Evolutionary conservation across 805 yeast species (phyloP).

Genomic region (Kuraishia hungarica): DNA sequence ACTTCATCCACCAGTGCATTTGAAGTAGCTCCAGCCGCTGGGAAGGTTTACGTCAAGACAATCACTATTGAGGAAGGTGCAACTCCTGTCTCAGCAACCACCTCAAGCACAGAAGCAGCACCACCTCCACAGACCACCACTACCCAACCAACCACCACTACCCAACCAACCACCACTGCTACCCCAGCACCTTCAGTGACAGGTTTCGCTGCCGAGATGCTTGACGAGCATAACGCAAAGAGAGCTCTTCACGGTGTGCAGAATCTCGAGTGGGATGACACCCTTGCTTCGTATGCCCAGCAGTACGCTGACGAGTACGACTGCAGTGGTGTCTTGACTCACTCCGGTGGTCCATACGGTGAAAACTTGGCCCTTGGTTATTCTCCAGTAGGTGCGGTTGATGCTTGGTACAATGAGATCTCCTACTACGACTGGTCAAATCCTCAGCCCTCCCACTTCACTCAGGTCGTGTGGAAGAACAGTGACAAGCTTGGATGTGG

Average conservation of each 20-base stretch:
- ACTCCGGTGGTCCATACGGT: conserved; percentile 57
- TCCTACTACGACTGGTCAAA: conserved; percentile 38
- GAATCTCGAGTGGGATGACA: conserved; percentile 45
- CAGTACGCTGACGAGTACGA: conserved; percentile 44
- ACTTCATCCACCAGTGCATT: background rate
- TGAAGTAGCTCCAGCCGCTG: background rate
- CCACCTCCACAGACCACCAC: conserved; percentile 1
- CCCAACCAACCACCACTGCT: conserved; percentile 7
- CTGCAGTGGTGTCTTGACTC: conserved; percentile 50
- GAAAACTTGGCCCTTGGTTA: conserved; percentile 80
- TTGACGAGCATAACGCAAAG: conserved; percentile 52
- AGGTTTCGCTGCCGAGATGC: conserved; percentile 32
- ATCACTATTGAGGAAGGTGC: background rate
- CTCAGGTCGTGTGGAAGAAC: conserved; percentile 69
- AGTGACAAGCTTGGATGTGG: conserved; percentile 68
- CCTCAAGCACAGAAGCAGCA: conserved; percentile 1
- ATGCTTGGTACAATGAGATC: conserved; percentile 73
- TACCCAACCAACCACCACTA: background rate
- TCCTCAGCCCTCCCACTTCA: conserved; percentile 57
- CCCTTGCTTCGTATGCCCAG: conserved; percentile 46
- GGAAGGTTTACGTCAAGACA: background rate
- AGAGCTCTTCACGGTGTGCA: conserved; percentile 46
- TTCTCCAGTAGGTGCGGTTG: conserved; percentile 46
- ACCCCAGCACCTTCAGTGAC: conserved; percentile 14
- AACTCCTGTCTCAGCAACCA: conserved; percentile 1